phyloP scores from a whole-genome alignment of 192 early-diverging fungal genomes.

The Thamnidium elegans region DNA sequence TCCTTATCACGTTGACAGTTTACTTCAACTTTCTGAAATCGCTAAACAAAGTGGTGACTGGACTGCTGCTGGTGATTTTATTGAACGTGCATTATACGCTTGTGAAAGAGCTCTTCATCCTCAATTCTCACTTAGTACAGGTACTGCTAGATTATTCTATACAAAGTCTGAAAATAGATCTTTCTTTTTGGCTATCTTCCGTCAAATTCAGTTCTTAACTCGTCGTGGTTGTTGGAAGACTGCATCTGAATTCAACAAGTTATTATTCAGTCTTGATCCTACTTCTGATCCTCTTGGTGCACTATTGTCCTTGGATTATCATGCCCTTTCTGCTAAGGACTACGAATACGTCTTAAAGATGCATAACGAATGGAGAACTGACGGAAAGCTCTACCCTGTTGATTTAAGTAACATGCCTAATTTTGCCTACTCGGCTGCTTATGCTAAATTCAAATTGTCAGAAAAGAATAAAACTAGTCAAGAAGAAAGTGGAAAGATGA shows the following conservation, averaged over 20 bases:
- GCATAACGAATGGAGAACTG: slow-evolving; percentile 16
- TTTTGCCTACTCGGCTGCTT: slow-evolving; percentile 72
- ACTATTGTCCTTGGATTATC: slow-evolving; percentile 79
- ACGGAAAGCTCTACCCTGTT: slow-evolving; percentile 31
- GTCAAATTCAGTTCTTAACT: slow-evolving; percentile 81
- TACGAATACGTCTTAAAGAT: slow-evolving; percentile 56
- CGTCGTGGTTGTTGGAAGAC: slow-evolving; percentile 94
- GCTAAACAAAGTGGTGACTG: slow-evolving; percentile 84
- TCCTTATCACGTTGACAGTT: slow-evolving; percentile 87
- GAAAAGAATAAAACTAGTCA: slow-evolving; percentile 42
- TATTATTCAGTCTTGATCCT: slow-evolving; percentile 73
- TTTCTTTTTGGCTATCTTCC: slow-evolving; percentile 77
- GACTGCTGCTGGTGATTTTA: slow-evolving; percentile 72
- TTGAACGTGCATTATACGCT: slow-evolving; percentile 84
- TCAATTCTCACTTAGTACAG: slow-evolving; percentile 69
- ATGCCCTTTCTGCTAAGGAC: slow-evolving; percentile 76
- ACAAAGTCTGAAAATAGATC: slow-evolving; percentile 71
- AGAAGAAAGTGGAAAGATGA: slow-evolving; percentile 47
- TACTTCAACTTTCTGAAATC: slow-evolving; percentile 84
- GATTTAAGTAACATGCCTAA: slow-evolving; percentile 55
- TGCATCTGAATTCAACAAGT: slow-evolving; percentile 85
- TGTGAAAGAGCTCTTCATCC: slow-evolving; percentile 82
- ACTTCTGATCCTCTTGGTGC: slow-evolving; percentile 72
- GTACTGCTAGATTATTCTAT: slow-evolving; percentile 65
- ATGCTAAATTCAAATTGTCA: slow-evolving; percentile 69